These are phyloP conservation scores for Panus rudis DNA, from an alignment of 768 basidiomycete species.

Conservation along the genomic window DNA sequence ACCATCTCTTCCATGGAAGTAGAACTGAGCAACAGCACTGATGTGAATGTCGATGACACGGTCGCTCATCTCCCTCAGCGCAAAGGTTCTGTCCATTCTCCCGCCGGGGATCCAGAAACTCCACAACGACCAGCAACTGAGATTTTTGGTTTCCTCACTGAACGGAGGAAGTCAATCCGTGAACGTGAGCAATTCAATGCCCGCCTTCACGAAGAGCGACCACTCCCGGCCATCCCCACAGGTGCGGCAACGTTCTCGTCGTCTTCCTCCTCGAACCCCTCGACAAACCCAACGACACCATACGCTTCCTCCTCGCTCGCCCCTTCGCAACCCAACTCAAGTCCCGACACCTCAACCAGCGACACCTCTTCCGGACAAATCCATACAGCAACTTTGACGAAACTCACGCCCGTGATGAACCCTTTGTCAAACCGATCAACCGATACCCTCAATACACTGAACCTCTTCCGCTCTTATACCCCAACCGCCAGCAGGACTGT, in stretches of 20 bases:
- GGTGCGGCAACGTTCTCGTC: slow-evolving; percentile 27
- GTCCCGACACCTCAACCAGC: slow-evolving; percentile 16
- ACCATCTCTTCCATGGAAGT: slow-evolving; percentile 73
- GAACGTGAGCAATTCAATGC: slow-evolving; percentile 25
- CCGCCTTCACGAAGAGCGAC: slow-evolving; percentile 18
- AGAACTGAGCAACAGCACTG: slow-evolving; percentile 50
- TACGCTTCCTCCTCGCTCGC: neutral
- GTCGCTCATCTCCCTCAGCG: slow-evolving; percentile 23
- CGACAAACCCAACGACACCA: slow-evolving; percentile 3
- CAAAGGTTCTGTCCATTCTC: slow-evolving; percentile 13
- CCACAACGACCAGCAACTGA: slow-evolving; percentile 70
- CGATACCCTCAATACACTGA: slow-evolving; percentile 11
- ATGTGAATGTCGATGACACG: slow-evolving; percentile 14
- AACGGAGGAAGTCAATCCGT: slow-evolving; percentile 34
- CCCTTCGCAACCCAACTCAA: slow-evolving; percentile 6
- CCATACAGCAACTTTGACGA: slow-evolving; percentile 21
- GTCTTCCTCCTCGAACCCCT: slow-evolving; percentile 10
- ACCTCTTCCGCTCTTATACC: slow-evolving; percentile 8
- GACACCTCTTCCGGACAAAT: slow-evolving; percentile 20
- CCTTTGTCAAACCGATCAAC: slow-evolving; percentile 8
- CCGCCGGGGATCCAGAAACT: slow-evolving; percentile 34
- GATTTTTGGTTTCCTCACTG: slow-evolving; percentile 65
- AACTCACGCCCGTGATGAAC: slow-evolving; percentile 14
- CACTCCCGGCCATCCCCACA: slow-evolving; percentile 27
- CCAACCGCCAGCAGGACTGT: slow-evolving; percentile 1